Percentiles rank a stretch among this genome's conserved stretches.
These are phyloP conservation scores for Aristolochia contorta DNA, from an alignment of 164 flowering plant species.

Conservation along the genomic window DNA sequence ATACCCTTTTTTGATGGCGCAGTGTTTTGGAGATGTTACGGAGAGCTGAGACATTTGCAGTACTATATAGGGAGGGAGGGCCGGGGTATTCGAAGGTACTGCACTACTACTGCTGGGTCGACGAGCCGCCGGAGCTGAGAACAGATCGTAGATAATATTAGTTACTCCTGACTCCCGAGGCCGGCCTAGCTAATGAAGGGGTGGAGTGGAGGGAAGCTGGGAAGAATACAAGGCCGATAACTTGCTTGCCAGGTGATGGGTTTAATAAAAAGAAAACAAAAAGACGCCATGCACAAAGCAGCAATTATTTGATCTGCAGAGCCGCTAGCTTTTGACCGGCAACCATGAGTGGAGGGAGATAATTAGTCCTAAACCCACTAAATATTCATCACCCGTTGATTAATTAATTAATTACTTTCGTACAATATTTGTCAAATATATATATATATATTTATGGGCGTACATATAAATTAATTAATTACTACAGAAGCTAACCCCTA, in stretches of 20 bases:
- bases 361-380: background rate
- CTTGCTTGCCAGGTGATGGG: background rate
- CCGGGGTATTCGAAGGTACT: too few species aligned
- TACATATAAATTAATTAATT: too few species aligned
- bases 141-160: too few species aligned
- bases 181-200: too few species aligned
- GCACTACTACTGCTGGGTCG: background rate
- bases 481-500: too few species aligned
- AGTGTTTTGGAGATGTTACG: slow-evolving; percentile 19
- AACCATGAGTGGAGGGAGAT: background rate
- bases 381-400: too few species aligned
- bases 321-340: background rate
- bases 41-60: slow-evolving; percentile 17
- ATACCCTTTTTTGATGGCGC: slow-evolving; percentile 17
- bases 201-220: too few species aligned
- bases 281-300: slow-evolving; percentile 4
- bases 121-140: background rate
- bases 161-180: too few species aligned
- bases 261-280: background rate
- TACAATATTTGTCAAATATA: too few species aligned
- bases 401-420: too few species aligned
- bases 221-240: background rate
- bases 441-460: too few species aligned
- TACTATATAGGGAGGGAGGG: too few species aligned
- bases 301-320: slow-evolving; percentile 1